Conservation (phyloP, 179 eudicot genomes). For the Gypsophila paniculata region DNA sequence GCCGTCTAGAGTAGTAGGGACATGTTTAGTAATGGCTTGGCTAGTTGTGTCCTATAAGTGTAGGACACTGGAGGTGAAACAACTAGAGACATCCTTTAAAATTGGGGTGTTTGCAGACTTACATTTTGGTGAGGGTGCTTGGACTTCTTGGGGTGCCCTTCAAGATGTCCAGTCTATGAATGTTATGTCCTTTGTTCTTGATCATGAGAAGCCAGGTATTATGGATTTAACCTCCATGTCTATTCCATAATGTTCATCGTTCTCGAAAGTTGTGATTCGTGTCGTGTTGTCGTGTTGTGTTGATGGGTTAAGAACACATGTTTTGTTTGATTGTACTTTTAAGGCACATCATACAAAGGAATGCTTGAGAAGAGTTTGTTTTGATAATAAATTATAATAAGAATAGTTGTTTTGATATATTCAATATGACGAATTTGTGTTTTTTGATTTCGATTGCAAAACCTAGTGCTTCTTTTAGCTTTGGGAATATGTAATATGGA, state of each 20-base stretch:
- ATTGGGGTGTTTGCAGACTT: slow-evolving; percentile 75
- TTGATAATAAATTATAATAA: too few species aligned
- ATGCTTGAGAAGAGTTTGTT: too few species aligned
- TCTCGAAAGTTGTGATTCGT: too few species aligned
- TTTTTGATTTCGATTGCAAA: too few species aligned
- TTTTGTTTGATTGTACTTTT: too few species aligned
- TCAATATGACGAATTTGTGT: too few species aligned
- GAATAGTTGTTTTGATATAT: too few species aligned
- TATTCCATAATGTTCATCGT: too few species aligned
- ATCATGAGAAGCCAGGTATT: slow-evolving; percentile 68
- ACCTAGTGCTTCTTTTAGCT: too few species aligned
- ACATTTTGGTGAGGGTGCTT: slow-evolving; percentile 80
- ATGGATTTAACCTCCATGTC: too few species aligned
- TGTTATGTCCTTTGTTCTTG: slow-evolving; percentile 70
- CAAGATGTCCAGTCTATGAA: slow-evolving; percentile 57
- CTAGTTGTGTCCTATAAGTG: slow-evolving; percentile 23
- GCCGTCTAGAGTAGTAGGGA: background rate
- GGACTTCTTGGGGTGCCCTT: slow-evolving; percentile 78
- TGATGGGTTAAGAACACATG: background rate
- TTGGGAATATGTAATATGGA: too few species aligned
- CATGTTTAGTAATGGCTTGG: slow-evolving; percentile 16
- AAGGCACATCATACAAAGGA: too few species aligned
- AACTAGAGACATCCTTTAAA: slow-evolving; percentile 44
- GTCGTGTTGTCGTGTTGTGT: background rate
- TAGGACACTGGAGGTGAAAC: slow-evolving; percentile 26